phyloP scores from a whole-genome alignment of 257 asterid species.

The Mentha longifolia region DNA sequence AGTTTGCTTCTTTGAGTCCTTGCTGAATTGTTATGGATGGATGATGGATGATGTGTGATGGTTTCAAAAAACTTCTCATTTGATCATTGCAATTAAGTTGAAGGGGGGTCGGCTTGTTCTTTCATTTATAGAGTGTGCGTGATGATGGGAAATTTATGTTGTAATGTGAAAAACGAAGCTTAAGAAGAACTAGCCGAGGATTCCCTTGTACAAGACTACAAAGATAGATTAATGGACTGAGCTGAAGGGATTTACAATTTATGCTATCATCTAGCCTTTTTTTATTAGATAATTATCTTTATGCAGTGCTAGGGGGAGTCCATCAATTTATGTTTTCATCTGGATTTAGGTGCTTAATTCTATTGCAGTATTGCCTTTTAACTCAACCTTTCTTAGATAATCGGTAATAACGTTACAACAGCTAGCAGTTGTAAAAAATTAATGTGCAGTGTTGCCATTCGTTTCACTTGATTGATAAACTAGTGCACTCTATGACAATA shows the following conservation, averaged over 20 bases:
- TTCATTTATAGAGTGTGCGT: neutral
- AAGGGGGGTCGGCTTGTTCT: too few species aligned
- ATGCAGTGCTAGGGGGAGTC: neutral
- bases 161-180: neutral
- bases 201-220: neutral
- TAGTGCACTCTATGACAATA: neutral
- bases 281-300: neutral
- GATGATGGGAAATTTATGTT: neutral
- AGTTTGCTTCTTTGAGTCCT: neutral
- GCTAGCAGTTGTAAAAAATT: too few species aligned
- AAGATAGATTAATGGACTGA: too few species aligned
- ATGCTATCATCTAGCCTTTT: neutral
- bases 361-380: neutral
- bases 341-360: neutral
- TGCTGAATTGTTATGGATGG: neutral
- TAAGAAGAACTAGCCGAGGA: neutral
- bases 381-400: neutral
- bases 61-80: too few species aligned
- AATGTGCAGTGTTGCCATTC: neutral
- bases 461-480: conserved; percentile 7
- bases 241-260: neutral
- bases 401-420: neutral
- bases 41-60: too few species aligned
- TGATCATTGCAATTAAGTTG: neutral
- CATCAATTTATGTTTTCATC: neutral